These are phyloP conservation scores for Pistacia integerrima DNA, from an alignment of 345 rosid genomes.

Conservation along the genomic window DNA sequence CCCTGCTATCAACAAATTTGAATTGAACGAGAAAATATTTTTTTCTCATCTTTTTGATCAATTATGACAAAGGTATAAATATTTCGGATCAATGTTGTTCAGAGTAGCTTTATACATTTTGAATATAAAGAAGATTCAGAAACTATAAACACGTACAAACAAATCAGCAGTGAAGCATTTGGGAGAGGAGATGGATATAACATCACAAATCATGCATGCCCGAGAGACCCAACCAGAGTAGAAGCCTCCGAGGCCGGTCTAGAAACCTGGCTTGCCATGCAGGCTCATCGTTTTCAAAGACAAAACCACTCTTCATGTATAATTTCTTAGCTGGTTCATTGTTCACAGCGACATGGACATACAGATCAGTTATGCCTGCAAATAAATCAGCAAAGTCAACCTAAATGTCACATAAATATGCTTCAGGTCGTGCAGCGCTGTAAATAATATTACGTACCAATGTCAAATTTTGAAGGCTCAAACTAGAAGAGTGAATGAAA, in stretches of 20 bases:
- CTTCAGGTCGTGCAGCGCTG: not conserved
- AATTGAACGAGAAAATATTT: too few relatives aligned
- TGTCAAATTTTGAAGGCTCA: not conserved
- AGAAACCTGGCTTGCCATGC: slow-evolving; percentile 96
- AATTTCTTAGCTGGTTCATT: slow-evolving; percentile 84
- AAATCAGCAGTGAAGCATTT: not conserved
- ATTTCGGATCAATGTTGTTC: not conserved
- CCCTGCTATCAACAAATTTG: too few relatives aligned
- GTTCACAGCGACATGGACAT: slow-evolving; percentile 83
- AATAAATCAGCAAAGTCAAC: not conserved
- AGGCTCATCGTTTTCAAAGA: slow-evolving; percentile 72
- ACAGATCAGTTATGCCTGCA: slow-evolving; percentile 84
- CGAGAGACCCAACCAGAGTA: slow-evolving; percentile 69
- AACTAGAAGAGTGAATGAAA: not conserved
- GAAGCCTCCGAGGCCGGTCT: slow-evolving; percentile 72
- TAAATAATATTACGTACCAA: too few relatives aligned
- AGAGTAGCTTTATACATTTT: slow-evolving; percentile 19
- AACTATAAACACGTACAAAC: slow-evolving; percentile 3
- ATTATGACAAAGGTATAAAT: not conserved
- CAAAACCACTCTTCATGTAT: slow-evolving; percentile 76
- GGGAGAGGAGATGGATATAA: not conserved
- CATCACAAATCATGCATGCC: slow-evolving; percentile 26
- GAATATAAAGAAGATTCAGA: not conserved
- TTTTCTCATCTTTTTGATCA: not conserved
- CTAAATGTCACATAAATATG: not conserved